Conservation (phyloP, 2,329 filamentous ascomycete species). For the Cryphonectria japonica region DNA sequence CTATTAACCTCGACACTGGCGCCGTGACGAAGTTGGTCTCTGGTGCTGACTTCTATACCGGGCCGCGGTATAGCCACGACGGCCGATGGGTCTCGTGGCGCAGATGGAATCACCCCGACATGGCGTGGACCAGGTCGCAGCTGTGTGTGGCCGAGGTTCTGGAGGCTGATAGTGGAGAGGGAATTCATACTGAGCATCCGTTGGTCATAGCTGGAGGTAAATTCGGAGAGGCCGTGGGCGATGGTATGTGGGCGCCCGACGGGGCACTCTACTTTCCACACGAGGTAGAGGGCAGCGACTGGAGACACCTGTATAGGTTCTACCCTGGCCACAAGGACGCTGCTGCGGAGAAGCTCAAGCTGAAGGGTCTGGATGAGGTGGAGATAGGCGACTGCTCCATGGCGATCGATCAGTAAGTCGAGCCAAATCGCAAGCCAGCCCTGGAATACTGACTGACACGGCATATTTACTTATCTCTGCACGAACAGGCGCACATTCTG, state of each 20-base stretch:
- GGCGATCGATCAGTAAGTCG: conserved; percentile 38
- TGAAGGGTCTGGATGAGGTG: conserved; percentile 47
- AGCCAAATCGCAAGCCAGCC: no score
- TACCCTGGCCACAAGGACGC: conserved; percentile 34
- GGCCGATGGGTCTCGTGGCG: conserved; percentile 54
- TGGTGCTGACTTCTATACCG: conserved; percentile 57
- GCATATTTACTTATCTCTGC: neutral
- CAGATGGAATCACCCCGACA: conserved; percentile 58
- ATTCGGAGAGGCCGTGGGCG: conserved; percentile 48
- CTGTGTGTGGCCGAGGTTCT: conserved; percentile 48
- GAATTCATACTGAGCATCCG: conserved; percentile 37
- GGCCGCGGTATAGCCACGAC: conserved; percentile 52
- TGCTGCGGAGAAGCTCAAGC: conserved; percentile 35
- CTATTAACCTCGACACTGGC: conserved; percentile 46
- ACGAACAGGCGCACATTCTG: conserved; percentile 15
- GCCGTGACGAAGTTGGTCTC: conserved; percentile 44
- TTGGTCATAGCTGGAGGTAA: conserved; percentile 25
- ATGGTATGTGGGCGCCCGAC: conserved; percentile 56
- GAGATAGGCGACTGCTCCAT: conserved; percentile 43
- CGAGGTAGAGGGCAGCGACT: conserved; percentile 45
- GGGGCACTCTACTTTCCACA: conserved; percentile 53
- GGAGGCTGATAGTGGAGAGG: conserved; percentile 34
- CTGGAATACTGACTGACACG: neutral
- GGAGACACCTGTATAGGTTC: conserved; percentile 50
- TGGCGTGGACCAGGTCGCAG: conserved; percentile 54